Evolutionary conservation across 768 basidiomycete genomes (phyloP).

Genomic region (Fistulinella prunicolor): DNA sequence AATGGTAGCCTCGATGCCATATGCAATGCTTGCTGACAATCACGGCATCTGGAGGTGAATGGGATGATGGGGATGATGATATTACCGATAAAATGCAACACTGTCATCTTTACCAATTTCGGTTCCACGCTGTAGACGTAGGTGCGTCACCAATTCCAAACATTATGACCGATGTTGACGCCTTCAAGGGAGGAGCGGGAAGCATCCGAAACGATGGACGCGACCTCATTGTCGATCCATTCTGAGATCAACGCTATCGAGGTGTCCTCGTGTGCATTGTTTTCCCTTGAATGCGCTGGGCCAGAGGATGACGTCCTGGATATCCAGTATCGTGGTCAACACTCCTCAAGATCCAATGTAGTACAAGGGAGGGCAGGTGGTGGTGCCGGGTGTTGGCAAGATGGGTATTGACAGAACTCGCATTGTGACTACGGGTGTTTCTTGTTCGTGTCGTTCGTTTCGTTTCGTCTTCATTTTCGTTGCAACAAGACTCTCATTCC

Average conservation of each 20-base stretch:
- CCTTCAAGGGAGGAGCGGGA: constrained; percentile 65
- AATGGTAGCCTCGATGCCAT: too few species aligned
- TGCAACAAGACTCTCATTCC: constrained; percentile 9
- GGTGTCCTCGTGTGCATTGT: constrained; percentile 40
- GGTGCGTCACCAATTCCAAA: constrained; percentile 20
- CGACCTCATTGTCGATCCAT: constrained; percentile 80
- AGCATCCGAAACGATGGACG: constrained; percentile 68
- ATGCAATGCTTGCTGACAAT: constrained; percentile 37
- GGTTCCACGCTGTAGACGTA: constrained; percentile 27
- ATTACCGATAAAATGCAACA: constrained; percentile 55
- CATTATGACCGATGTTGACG: constrained; percentile 39
- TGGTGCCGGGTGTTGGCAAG: constrained; percentile 96
- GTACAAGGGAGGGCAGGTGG: constrained; percentile 90
- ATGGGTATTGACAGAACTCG: constrained; percentile 83
- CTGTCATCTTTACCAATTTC: constrained; percentile 81
- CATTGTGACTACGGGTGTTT: constrained; percentile 52
- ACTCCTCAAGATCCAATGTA: constrained; percentile 91
- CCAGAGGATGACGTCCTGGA: neutral
- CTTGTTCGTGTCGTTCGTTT: neutral
- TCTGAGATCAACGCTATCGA: constrained; percentile 98
- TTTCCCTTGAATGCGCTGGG: neutral
- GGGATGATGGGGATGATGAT: constrained; percentile 19
- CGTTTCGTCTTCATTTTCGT: neutral
- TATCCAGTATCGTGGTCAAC: constrained; percentile 61
- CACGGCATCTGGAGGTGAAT: constrained; percentile 28